Percentiles rank a stretch among this genome's conserved stretches.
Conservation (phyloP, 2,329 filamentous ascomycete genomes). For the Bipolaris zeicola region DNA sequence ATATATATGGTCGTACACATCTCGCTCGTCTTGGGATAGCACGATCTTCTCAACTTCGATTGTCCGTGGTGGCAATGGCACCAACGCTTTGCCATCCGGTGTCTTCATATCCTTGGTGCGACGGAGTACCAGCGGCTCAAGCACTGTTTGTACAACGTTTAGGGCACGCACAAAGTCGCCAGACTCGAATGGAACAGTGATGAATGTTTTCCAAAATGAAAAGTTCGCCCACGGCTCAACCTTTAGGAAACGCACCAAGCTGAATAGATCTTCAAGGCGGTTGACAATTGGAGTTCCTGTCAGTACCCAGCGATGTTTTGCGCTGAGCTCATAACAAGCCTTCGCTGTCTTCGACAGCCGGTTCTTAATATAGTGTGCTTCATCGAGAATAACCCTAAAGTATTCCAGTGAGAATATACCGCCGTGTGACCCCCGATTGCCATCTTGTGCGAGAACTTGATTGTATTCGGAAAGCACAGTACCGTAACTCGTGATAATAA, state of each 20-base stretch:
- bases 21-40: slow-evolving; percentile 80
- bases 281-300: slow-evolving; percentile 98
- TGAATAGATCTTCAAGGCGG: slow-evolving; percentile 91
- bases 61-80: slow-evolving; percentile 78
- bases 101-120: slow-evolving; percentile 99
- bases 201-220: slow-evolving; percentile 98
- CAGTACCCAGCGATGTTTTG: slow-evolving; percentile 87
- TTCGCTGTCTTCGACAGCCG: slow-evolving; percentile 87
- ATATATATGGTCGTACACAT: slow-evolving; percentile 92
- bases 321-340: slow-evolving; percentile 88
- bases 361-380: slow-evolving; percentile 92
- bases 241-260: slow-evolving; percentile 85
- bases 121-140: slow-evolving; percentile 93
- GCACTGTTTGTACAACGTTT: slow-evolving; percentile 94
- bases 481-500: slow-evolving; percentile 95
- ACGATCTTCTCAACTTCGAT: slow-evolving; percentile 89
- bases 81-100: slow-evolving; percentile 78
- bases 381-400: slow-evolving; percentile 93
- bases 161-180: slow-evolving; percentile 92
- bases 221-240: slow-evolving; percentile 99
- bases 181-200: slow-evolving; percentile 94
- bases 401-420: slow-evolving; percentile 91
- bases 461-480: slow-evolving; percentile 88
- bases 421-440: slow-evolving; percentile 66
- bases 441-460: slow-evolving; percentile 69